Conservation (phyloP, 1,284 basidiomycete genomes). For the Wolfiporia cocos region DNA sequence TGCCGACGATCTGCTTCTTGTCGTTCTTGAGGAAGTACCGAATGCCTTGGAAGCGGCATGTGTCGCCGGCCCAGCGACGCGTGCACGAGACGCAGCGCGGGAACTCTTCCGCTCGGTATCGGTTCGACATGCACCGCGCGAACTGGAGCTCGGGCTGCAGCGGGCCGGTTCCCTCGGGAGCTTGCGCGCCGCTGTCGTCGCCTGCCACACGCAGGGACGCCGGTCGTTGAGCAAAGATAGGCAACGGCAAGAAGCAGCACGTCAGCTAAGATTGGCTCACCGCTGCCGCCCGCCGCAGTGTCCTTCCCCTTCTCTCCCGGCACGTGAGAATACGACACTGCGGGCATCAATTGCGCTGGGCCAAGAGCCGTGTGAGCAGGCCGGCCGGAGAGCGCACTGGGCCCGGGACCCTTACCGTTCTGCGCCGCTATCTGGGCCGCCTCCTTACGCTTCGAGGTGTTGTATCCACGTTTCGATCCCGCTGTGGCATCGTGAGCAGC, state of each 20-base stretch:
- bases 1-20: constrained; percentile 50
- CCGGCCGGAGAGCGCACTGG: not conserved
- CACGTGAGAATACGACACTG: constrained; percentile 35
- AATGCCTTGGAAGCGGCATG: constrained; percentile 74
- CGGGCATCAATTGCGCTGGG: constrained; percentile 42
- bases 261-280: constrained; percentile 24
- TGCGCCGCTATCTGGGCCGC: constrained; percentile 41
- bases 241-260: constrained; percentile 1
- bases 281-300: constrained; percentile 27
- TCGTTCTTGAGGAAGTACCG: constrained; percentile 64
- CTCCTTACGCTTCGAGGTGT: constrained; percentile 62
- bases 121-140: constrained; percentile 74
- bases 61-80: constrained; percentile 77
- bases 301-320: constrained; percentile 38
- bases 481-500: constrained; percentile 23
- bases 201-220: too few relatives aligned
- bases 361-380: constrained; percentile 14
- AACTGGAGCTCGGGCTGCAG: constrained; percentile 61
- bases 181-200: too few relatives aligned
- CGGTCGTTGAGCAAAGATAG: constrained; percentile 11
- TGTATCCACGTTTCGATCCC: constrained; percentile 56
- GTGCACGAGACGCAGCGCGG: constrained; percentile 77
- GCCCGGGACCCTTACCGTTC: constrained; percentile 35
- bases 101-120: constrained; percentile 62
- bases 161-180: constrained; percentile 13